phyloP scores from a whole-genome alignment of 371 early-diverging fungal species.

The Mortierella polycephala region DNA sequence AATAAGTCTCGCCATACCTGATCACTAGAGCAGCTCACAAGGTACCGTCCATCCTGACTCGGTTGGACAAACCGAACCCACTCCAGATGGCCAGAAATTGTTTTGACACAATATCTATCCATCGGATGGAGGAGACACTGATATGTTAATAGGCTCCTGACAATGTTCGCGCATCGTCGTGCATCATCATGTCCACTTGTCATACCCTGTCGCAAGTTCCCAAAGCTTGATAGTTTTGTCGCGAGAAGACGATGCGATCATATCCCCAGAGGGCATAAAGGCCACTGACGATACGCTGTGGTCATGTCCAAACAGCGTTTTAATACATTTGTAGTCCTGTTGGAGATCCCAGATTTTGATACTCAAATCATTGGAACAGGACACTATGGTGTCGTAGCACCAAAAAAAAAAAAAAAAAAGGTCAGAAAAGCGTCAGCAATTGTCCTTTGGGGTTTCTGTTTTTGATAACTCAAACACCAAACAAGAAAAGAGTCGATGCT shows the following conservation, averaged over 20 bases:
- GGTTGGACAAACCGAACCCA: constrained; percentile 86
- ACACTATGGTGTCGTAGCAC: constrained; percentile 58
- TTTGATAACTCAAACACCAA: neutral
- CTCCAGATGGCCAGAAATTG: constrained; percentile 82
- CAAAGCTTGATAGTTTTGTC: constrained; percentile 92
- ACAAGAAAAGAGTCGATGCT: neutral
- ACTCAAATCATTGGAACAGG: constrained; percentile 90
- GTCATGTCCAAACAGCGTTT: constrained; percentile 92
- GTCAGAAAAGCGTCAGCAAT: neutral
- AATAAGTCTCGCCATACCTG: constrained; percentile 63
- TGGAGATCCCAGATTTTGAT: constrained; percentile 92
- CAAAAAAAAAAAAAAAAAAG: neutral
- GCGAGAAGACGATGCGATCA: constrained; percentile 85
- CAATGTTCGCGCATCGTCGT: too few species aligned
- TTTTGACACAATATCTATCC: constrained; percentile 83
- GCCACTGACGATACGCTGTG: constrained; percentile 88
- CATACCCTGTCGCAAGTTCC: constrained; percentile 86
- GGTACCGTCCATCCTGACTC: constrained; percentile 75
- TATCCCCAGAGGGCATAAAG: constrained; percentile 80
- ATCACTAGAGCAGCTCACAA: constrained; percentile 87
- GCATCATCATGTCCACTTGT: neutral
- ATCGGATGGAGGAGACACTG: neutral
- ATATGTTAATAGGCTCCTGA: neutral
- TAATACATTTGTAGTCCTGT: constrained; percentile 86
- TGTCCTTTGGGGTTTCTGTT: neutral